Evolutionary conservation across 805 yeast species (phyloP).

Genomic region (Yarrowia sp.): DNA sequence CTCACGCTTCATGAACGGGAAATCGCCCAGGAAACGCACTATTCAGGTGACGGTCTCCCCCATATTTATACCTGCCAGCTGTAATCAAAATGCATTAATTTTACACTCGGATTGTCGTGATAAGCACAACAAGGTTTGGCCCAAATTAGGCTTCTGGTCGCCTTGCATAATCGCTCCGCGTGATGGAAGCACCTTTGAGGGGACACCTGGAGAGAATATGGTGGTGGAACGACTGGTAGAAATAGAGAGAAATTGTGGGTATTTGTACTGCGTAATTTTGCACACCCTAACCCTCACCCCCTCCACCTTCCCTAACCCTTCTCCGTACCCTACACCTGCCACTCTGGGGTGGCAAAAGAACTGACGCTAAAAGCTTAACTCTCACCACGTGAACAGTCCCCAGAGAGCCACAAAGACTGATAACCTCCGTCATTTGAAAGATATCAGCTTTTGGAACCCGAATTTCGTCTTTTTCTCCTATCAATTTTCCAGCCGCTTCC

Average conservation of each 20-base stretch:
- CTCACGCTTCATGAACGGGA: background rate
- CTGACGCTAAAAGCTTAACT: conserved; percentile 36
- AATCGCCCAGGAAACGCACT: too few relatives aligned
- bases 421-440: conserved; percentile 20
- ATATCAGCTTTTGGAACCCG: background rate
- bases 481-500: too few relatives aligned
- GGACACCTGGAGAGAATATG: background rate
- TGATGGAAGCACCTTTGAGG: conserved; percentile 38
- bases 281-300: too few relatives aligned
- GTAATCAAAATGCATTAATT: conserved; percentile 21
- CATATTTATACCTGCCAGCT: conserved; percentile 1
- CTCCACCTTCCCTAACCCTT: too few relatives aligned
- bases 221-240: too few relatives aligned
- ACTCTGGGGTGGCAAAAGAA: conserved; percentile 37
- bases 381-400: conserved; percentile 35
- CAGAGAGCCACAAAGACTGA: conserved; percentile 26
- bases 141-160: conserved; percentile 25
- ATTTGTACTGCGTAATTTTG: too few relatives aligned
- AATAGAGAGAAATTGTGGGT: too few relatives aligned
- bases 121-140: conserved; percentile 7
- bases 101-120: conserved; percentile 24
- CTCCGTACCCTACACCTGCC: conserved; percentile 15
- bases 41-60: too few relatives aligned
- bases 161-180: conserved; percentile 39
- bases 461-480: background rate